A percentile compares a stretch with the other conserved stretches of the same genome.
Conservation (phyloP, 805 yeast species). For the Soucietia sequanensis region DNA sequence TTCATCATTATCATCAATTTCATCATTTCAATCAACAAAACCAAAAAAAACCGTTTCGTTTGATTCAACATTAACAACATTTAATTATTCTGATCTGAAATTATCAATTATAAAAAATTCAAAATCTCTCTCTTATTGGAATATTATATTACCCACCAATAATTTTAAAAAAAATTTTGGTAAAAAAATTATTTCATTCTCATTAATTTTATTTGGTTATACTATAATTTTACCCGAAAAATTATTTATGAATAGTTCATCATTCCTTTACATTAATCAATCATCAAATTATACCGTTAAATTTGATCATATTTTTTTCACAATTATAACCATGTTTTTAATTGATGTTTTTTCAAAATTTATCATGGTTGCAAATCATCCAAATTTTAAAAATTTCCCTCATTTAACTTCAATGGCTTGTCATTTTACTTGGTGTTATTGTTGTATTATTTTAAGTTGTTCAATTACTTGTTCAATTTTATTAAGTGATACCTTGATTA, state of each 20-base stretch:
- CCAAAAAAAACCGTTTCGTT: slow-evolving; percentile 17
- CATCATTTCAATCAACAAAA: background rate
- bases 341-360: slow-evolving; percentile 11
- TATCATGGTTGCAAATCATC: slow-evolving; percentile 11
- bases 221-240: slow-evolving; percentile 9
- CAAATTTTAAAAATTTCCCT: slow-evolving; percentile 13
- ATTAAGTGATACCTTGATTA: slow-evolving; percentile 20
- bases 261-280: slow-evolving; percentile 8
- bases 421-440: slow-evolving; percentile 22
- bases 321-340: slow-evolving; percentile 14
- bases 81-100: slow-evolving; percentile 9
- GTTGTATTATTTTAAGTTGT: slow-evolving; percentile 13
- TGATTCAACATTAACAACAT: slow-evolving; percentile 13
- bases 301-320: slow-evolving; percentile 24
- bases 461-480: slow-evolving; percentile 11
- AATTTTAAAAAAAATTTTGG: background rate
- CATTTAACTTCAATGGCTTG: slow-evolving; percentile 12
- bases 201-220: slow-evolving; percentile 1
- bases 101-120: slow-evolving; percentile 2
- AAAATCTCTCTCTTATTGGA: no score
- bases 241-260: slow-evolving; percentile 20
- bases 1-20: background rate
- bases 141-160: background rate
- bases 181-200: slow-evolving; percentile 1
- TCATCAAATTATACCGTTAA: slow-evolving; percentile 6